phyloP scores from a whole-genome alignment of 2,329 filamentous ascomycete genomes.

The Ophiostoma pallidulum region DNA sequence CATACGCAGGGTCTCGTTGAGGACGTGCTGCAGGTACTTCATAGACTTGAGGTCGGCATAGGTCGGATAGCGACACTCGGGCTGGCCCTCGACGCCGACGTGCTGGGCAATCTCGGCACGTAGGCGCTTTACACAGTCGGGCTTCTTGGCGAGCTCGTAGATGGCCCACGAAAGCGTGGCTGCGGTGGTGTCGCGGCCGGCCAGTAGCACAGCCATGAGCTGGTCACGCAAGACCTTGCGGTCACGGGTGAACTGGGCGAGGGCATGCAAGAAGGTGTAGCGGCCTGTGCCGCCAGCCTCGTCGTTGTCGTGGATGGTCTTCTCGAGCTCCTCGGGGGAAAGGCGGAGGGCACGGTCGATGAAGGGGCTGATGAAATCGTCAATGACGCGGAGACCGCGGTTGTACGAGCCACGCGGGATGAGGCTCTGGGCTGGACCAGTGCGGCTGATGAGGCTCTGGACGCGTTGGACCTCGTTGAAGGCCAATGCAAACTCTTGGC shows the following conservation, averaged over 20 bases:
- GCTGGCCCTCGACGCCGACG: slow-evolving; percentile 43
- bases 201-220: slow-evolving; percentile 70
- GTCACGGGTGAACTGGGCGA: slow-evolving; percentile 70
- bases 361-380: slow-evolving; percentile 67
- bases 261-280: slow-evolving; percentile 80
- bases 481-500: slow-evolving; percentile 64
- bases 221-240: slow-evolving; percentile 70
- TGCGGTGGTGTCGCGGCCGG: slow-evolving; percentile 81
- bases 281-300: neutral
- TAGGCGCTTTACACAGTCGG: slow-evolving; percentile 56
- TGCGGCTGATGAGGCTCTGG: slow-evolving; percentile 57
- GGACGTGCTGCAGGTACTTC: slow-evolving; percentile 65
- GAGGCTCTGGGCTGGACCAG: slow-evolving; percentile 52
- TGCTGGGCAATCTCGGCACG: slow-evolving; percentile 60
- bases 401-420: slow-evolving; percentile 59
- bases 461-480: slow-evolving; percentile 71
- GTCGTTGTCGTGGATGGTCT: slow-evolving; percentile 58
- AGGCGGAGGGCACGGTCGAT: slow-evolving; percentile 66
- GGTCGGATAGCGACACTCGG: slow-evolving; percentile 41
- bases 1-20: slow-evolving; percentile 69
- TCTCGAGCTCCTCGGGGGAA: slow-evolving; percentile 61
- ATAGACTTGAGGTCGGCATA: slow-evolving; percentile 80
- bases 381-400: slow-evolving; percentile 55
- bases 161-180: slow-evolving; percentile 70
- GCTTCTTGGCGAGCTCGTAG: slow-evolving; percentile 70